phyloP scores from a whole-genome alignment of 257 asterid species.

The Marsdenia floribunda region DNA sequence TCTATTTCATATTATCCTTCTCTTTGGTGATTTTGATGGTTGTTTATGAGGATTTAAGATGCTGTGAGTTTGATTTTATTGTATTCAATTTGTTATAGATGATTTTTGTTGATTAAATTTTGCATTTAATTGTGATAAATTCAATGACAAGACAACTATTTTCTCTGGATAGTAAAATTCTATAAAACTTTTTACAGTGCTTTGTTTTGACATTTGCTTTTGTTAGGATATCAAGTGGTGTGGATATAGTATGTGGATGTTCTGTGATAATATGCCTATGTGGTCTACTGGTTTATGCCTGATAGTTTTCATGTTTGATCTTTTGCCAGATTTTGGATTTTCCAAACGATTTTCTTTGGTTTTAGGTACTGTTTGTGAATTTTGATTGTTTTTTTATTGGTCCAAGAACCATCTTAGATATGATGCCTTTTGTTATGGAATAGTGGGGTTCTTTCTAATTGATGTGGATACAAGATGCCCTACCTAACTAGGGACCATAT shows the following conservation, averaged over 20 bases:
- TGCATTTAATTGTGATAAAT: neutral
- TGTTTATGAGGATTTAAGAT: neutral
- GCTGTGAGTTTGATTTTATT: neutral
- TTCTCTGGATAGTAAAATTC: neutral
- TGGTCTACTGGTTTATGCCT: neutral
- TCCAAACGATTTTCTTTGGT: neutral
- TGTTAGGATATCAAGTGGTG: neutral
- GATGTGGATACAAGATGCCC: constrained; percentile 1
- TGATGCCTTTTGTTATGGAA: neutral
- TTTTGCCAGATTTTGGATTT: neutral
- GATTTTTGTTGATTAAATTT: neutral
- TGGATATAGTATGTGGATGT: neutral
- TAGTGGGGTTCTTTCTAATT: constrained; percentile 10
- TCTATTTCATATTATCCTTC: too few species aligned
- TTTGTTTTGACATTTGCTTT: neutral
- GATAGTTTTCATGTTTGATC: neutral
- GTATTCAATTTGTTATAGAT: neutral
- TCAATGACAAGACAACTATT: neutral
- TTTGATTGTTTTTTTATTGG: neutral
- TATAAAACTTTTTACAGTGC: neutral
- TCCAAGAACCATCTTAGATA: neutral
- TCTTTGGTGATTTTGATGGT: neutral
- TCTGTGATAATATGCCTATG: neutral
- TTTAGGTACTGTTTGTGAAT: neutral
- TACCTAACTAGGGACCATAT: neutral